Evolutionary conservation across 768 basidiomycete genomes (phyloP).

Genomic region (Tephrocybe sp.): DNA sequence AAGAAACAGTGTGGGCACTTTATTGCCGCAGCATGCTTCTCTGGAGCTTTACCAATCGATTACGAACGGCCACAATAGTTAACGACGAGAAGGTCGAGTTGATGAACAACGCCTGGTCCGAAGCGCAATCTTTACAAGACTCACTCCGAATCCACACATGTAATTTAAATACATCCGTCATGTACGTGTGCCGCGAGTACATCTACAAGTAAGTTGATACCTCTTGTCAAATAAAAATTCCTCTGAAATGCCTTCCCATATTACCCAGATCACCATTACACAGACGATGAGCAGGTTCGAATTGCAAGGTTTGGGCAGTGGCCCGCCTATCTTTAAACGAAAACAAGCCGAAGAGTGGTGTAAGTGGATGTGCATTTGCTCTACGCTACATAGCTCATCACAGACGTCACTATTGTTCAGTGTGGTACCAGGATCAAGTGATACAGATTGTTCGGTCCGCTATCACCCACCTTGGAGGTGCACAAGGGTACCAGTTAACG

Average conservation of each 20-base stretch:
- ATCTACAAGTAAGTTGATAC: constrained; percentile 67
- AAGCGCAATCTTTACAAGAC: constrained; percentile 66
- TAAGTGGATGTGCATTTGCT: constrained; percentile 36
- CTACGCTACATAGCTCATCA: too few relatives aligned
- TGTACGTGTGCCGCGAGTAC: constrained; percentile 70
- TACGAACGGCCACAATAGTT: constrained; percentile 39
- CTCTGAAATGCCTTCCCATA: too few relatives aligned
- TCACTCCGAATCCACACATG: constrained; percentile 68
- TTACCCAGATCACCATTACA: constrained; percentile 65
- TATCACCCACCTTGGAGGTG: constrained; percentile 48
- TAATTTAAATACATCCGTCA: constrained; percentile 65
- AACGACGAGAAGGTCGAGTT: constrained; percentile 58
- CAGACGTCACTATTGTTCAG: constrained; percentile 35
- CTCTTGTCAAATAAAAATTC: too few relatives aligned
- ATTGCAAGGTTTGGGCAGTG: constrained; percentile 51
- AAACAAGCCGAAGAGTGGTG: constrained; percentile 80
- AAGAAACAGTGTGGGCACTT: constrained; percentile 80
- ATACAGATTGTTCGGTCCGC: constrained; percentile 59
- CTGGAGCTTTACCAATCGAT: constrained; percentile 69
- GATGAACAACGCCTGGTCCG: constrained; percentile 62
- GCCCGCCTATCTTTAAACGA: constrained; percentile 59
- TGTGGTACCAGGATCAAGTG: constrained; percentile 67
- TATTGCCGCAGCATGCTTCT: constrained; percentile 82
- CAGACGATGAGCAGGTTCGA: constrained; percentile 65
- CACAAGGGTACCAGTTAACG: constrained; percentile 57